phyloP scores from a whole-genome alignment of 257 asterid species.

The Ilex aquifolium region DNA sequence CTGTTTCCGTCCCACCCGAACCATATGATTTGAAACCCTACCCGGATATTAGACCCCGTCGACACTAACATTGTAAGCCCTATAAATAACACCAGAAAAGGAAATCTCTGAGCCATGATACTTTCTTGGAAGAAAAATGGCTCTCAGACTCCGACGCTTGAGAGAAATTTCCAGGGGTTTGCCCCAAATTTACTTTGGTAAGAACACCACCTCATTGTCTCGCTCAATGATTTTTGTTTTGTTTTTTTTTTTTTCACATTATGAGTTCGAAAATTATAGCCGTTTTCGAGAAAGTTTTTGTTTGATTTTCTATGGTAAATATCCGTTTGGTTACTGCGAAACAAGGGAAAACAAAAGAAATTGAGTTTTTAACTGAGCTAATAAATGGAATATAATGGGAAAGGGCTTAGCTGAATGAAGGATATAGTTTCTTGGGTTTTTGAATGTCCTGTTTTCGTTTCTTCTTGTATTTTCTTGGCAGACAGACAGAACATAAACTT shows the following conservation, averaged over 20 bases:
- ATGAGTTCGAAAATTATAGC: too few species aligned
- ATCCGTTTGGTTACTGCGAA: constrained; percentile 10
- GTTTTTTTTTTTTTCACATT: too few species aligned
- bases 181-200: constrained; percentile 43
- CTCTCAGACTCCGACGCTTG: constrained; percentile 36
- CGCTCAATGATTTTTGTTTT: too few species aligned
- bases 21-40: neutral
- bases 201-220: neutral
- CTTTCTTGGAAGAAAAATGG: constrained; percentile 24
- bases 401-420: constrained; percentile 8
- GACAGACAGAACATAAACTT: too few species aligned
- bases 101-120: too few species aligned
- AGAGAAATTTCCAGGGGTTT: constrained; percentile 26
- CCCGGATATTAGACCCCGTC: neutral
- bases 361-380: neutral
- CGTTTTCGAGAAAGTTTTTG: neutral
- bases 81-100: too few species aligned
- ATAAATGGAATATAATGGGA: neutral
- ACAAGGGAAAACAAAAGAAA: neutral
- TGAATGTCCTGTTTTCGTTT: too few species aligned
- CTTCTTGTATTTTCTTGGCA: too few species aligned
- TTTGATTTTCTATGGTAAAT: neutral
- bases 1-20: neutral
- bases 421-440: too few species aligned
- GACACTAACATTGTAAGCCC: neutral